Evolutionary conservation across 495 filamentous ascomycete species (phyloP).

Genomic region (Aspergillus coremiiformis): DNA sequence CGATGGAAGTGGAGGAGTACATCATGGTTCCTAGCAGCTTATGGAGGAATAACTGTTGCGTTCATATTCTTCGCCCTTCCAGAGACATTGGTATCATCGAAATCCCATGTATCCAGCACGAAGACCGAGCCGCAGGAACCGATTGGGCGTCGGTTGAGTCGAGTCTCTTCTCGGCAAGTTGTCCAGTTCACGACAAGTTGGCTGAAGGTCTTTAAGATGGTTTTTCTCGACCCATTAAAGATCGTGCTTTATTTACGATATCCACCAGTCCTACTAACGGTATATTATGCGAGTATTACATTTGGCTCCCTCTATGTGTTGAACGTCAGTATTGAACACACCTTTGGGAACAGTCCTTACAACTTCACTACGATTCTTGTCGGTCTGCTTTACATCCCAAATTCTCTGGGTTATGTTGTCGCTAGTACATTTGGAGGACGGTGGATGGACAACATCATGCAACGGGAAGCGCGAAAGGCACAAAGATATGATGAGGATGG

Average conservation of each 20-base stretch:
- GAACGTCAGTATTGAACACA: slow-evolving; percentile 75
- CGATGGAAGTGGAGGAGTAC: slow-evolving; percentile 75
- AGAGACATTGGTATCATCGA: slow-evolving; percentile 49
- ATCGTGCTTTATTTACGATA: slow-evolving; percentile 75
- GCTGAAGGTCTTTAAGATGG: slow-evolving; percentile 50
- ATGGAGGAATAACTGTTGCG: slow-evolving; percentile 57
- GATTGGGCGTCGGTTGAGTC: slow-evolving; percentile 36
- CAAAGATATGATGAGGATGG: slow-evolving; percentile 63
- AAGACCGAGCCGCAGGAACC: slow-evolving; percentile 16
- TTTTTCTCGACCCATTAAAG: slow-evolving; percentile 72
- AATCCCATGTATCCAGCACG: slow-evolving; percentile 11
- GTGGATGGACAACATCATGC: slow-evolving; percentile 91
- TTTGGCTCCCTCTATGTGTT: slow-evolving; percentile 80
- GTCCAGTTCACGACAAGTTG: slow-evolving; percentile 47
- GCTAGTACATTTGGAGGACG: slow-evolving; percentile 67
- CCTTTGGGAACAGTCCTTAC: slow-evolving; percentile 70
- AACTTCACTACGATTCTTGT: slow-evolving; percentile 65
- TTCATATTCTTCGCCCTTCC: slow-evolving; percentile 63
- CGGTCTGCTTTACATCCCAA: slow-evolving; percentile 74
- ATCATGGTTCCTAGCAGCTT: slow-evolving; percentile 78
- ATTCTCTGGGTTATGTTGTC: slow-evolving; percentile 69
- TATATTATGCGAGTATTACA: slow-evolving; percentile 74
- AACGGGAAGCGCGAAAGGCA: slow-evolving; percentile 65
- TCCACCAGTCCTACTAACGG: slow-evolving; percentile 69
- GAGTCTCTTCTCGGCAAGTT: slow-evolving; percentile 57